Evolutionary conservation across 2,329 filamentous ascomycete genomes (phyloP), one percentile per base, ranked within the genome.

Genomic region (Penicillium polonicum): DNA sequence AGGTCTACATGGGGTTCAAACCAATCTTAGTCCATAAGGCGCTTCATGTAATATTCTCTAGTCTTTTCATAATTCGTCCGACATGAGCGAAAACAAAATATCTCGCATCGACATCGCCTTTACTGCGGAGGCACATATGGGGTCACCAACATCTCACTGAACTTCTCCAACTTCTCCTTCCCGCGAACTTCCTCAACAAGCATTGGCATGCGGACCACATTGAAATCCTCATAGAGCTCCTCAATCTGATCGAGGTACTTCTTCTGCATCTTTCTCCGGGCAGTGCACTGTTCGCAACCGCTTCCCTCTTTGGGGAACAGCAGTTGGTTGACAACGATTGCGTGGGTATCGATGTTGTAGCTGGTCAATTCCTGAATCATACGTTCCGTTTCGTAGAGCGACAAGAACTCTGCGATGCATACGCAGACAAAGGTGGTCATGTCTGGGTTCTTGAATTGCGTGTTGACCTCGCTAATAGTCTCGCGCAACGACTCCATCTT

Each of bases 241-340:
- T 96, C 92, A 70, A 97, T 97, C 82, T 99, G 93, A 73, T 97
- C 92, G 43, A 99, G 83, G 74, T 99, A 99, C 81, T 99, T 99
- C 82, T 92, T 94, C 82, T 99, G 94, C 94, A 99, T 99, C 82
- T 95, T 95, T 71, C 92, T 83, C 64, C 94, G 83, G 45, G 94
- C 90, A 72, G 92, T 96, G 78, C 94, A 99, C 81, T 99, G 94
- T 62, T 97, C 92, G 77, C 94, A 99, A 36, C 86, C 84, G 72
- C 89, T 95, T 52, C 87, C 88, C 65, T 88, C 83, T 76, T 90
- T 90, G 19, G 94, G 94, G 80, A 96, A 99, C 56, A 99, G 81
- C 65, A 99, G 83, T 82, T 99, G 94, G 78, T 99, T 99, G 70
- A 99, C 94, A 45, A 99, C 94, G 74, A 99, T 97, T 72, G 89